Percentiles rank a stretch among this genome's conserved stretches.
Evolutionary conservation across 1,139 yeast genomes (phyloP).

Genomic region (Sugiyamaella novakii): DNA sequence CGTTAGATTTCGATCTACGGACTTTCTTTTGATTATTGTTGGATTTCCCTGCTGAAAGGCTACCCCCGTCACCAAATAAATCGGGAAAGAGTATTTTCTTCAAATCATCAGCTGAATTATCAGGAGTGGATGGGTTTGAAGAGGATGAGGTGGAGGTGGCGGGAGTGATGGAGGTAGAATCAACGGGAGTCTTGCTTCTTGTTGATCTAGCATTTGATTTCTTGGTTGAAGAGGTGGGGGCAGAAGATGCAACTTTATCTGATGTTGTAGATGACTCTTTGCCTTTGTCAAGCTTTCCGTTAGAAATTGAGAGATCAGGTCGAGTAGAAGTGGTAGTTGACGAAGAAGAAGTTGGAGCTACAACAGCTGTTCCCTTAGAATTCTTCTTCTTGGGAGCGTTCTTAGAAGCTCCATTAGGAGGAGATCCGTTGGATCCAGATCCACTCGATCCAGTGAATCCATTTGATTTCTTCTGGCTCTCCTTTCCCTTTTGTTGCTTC

Average conservation of each 20-base stretch:
- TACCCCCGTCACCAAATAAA: conserved; percentile 24
- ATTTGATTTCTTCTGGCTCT: conserved; percentile 1
- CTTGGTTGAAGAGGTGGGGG: background rate
- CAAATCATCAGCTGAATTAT: conserved; percentile 25
- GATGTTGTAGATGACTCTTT: conserved; percentile 2
- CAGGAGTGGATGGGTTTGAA: conserved; percentile 7
- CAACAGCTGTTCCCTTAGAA: background rate
- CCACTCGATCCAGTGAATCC: background rate
- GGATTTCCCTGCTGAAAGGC: background rate
- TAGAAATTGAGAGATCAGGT: background rate
- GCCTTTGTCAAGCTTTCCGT: conserved; percentile 7
- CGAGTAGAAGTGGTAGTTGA: conserved; percentile 7
- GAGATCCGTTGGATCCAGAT: background rate
- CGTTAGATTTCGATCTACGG: conserved; percentile 18
- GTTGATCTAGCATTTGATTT: background rate
- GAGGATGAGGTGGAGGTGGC: conserved; percentile 4
- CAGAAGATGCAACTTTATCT: conserved; percentile 6
- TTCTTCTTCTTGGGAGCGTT: conserved; percentile 12
- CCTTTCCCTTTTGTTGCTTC: conserved; percentile 7
- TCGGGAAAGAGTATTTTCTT: conserved; percentile 36
- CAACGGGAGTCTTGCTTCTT: conserved; percentile 6
- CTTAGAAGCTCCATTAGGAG: background rate
- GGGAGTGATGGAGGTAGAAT: background rate
- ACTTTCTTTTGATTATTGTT: conserved; percentile 7
- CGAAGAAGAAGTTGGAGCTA: background rate